These are phyloP conservation scores for Ophiostoma ips DNA, from an alignment of 2,329 filamentous ascomycete genomes.

Conservation along the genomic window DNA sequence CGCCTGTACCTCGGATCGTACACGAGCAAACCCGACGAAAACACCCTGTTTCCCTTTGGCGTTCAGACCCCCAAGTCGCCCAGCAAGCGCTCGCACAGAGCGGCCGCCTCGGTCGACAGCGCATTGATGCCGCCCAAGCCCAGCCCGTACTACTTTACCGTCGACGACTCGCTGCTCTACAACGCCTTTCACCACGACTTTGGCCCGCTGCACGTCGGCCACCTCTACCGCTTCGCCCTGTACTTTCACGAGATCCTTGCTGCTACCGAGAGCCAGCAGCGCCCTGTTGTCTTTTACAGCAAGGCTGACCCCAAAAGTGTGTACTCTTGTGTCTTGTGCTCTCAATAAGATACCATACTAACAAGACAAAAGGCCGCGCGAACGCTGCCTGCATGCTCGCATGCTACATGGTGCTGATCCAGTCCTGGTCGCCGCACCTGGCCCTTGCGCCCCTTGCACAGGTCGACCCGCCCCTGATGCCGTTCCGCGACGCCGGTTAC, in stretches of 20 bases:
- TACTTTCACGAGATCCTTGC: slow-evolving; percentile 91
- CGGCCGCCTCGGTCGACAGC: slow-evolving; percentile 30
- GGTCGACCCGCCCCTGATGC: slow-evolving; percentile 94
- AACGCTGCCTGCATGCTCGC: slow-evolving; percentile 92
- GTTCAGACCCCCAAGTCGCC: slow-evolving; percentile 45
- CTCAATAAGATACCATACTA: slow-evolving; percentile 16
- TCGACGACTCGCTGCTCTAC: slow-evolving; percentile 85
- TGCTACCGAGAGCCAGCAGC: slow-evolving; percentile 76
- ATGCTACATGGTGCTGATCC: slow-evolving; percentile 97
- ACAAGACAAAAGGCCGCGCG: slow-evolving; percentile 60
- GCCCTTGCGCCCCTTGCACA: slow-evolving; percentile 92
- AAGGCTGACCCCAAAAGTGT: slow-evolving; percentile 78
- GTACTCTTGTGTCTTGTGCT: slow-evolving; percentile 20
- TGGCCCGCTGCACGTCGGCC: slow-evolving; percentile 90
- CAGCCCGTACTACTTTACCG: slow-evolving; percentile 83
- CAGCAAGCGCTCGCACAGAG: slow-evolving; percentile 60
- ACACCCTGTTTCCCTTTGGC: slow-evolving; percentile 78
- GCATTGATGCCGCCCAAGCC: slow-evolving; percentile 24
- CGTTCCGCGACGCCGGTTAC: slow-evolving; percentile 95
- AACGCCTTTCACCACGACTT: slow-evolving; percentile 99
- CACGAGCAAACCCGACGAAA: slow-evolving; percentile 61
- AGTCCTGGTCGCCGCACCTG: slow-evolving; percentile 92
- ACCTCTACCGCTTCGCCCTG: slow-evolving; percentile 90
- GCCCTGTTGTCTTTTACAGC: slow-evolving; percentile 93
- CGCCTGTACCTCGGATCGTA: slow-evolving; percentile 92